Evolutionary conservation across 257 asterid genomes (phyloP).

Genomic region (Primulina tabacum): DNA sequence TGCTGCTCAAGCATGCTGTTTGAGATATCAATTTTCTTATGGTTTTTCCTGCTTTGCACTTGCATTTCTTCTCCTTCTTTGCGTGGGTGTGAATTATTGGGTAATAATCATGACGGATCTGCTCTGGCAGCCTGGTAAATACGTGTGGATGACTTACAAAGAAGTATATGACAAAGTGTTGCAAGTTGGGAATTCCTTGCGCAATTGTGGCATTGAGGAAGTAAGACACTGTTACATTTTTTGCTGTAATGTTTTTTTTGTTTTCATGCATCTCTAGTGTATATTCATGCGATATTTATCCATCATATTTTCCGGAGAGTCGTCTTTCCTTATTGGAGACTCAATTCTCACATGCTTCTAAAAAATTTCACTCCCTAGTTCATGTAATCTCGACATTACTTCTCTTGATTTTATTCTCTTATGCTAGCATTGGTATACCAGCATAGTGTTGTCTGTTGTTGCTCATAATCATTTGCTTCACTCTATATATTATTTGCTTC

Average conservation of each 20-base stretch:
- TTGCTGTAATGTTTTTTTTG: conserved; percentile 13
- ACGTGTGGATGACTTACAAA: conserved; percentile 82
- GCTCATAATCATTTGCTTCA: not conserved
- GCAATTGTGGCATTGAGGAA: conserved; percentile 65
- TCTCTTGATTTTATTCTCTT: no score
- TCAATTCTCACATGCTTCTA: not conserved
- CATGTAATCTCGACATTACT: no score
- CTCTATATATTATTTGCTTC: not conserved
- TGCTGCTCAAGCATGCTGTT: conserved; percentile 7
- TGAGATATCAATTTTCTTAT: conserved; percentile 1
- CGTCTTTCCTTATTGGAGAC: no score
- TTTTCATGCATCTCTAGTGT: not conserved
- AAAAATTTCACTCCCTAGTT: not conserved
- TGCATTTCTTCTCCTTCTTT: conserved; percentile 1
- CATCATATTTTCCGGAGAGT: conserved; percentile 3
- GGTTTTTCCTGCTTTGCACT: not conserved
- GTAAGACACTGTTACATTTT: conserved; percentile 41
- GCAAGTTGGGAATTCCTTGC: conserved; percentile 81
- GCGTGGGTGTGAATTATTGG: conserved; percentile 3
- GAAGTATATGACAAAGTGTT: conserved; percentile 71
- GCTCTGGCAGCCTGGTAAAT: conserved; percentile 66
- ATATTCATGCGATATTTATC: no score
- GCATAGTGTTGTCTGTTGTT: no score
- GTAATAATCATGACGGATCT: conserved; percentile 26
- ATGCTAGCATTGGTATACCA: no score